Conservation (phyloP, 768 basidiomycete species). For the Leucogyrophana mollusca region DNA sequence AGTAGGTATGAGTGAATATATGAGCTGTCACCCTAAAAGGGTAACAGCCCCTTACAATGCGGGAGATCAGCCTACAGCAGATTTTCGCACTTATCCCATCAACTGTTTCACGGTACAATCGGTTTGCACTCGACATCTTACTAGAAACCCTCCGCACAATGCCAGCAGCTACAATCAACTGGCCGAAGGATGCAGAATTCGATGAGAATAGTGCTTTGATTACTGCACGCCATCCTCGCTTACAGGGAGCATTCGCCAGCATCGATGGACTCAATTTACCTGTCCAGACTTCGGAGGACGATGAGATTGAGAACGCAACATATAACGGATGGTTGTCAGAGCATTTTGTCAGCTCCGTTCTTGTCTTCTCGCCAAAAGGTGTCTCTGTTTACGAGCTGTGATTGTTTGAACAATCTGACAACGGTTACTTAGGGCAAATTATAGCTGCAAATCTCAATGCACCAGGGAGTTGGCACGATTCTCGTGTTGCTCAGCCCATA, state of each 20-base stretch:
- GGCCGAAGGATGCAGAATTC: conserved; percentile 27
- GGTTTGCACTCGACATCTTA: conserved; percentile 31
- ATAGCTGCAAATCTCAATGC: conserved; percentile 35
- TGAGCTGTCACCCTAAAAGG: too few species aligned
- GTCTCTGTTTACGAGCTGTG: not conserved
- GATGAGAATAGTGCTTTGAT: conserved; percentile 26
- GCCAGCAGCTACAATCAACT: conserved; percentile 26
- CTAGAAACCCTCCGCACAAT: conserved; percentile 26
- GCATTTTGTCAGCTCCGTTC: conserved; percentile 38
- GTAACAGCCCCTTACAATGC: too few species aligned
- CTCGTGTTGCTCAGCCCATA: conserved; percentile 37
- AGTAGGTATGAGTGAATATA: too few species aligned
- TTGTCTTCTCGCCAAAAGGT: conserved; percentile 35
- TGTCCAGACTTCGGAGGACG: conserved; percentile 34
- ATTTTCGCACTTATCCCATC: conserved; percentile 42
- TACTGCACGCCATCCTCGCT: conserved; percentile 23
- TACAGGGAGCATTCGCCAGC: conserved; percentile 38
- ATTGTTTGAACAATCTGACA: not conserved
- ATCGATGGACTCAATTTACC: conserved; percentile 42
- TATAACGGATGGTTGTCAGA: conserved; percentile 44
- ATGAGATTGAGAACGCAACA: conserved; percentile 43
- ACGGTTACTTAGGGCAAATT: conserved; percentile 29
- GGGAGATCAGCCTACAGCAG: conserved; percentile 34
- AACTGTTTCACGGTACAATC: conserved; percentile 34
- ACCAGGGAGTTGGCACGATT: conserved; percentile 51